phyloP scores from a whole-genome alignment of 2,329 filamentous ascomycete species.

The Colletotrichum shisoi region DNA sequence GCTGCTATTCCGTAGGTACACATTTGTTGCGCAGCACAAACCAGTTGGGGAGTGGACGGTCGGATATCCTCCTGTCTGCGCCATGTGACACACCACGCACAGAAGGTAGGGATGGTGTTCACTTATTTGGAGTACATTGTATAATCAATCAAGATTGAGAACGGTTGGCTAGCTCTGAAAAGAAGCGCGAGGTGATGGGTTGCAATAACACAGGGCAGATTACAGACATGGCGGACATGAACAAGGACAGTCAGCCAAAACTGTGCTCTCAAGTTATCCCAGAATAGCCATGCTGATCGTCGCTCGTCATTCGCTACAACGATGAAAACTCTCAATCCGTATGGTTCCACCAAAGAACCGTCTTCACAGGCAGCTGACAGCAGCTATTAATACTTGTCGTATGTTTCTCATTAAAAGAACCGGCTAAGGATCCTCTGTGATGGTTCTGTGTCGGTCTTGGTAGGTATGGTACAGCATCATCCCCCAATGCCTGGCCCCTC shows the following conservation, averaged over 20 bases:
- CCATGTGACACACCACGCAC: background rate
- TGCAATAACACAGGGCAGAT: no score
- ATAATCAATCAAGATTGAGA: no score
- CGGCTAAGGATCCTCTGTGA: constrained; percentile 31
- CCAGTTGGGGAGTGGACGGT: background rate
- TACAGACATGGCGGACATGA: no score
- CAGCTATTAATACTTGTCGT: constrained; percentile 31
- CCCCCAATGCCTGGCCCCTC: constrained; percentile 24
- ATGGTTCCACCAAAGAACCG: background rate
- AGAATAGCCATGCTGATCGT: no score
- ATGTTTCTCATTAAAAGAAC: constrained; percentile 38
- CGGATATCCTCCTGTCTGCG: background rate
- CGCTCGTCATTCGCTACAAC: background rate
- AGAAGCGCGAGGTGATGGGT: no score
- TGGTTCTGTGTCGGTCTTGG: constrained; percentile 31
- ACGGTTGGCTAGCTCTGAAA: no score
- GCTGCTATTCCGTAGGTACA: background rate
- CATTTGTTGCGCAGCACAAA: background rate
- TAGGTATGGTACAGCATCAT: constrained; percentile 39
- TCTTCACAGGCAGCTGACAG: background rate
- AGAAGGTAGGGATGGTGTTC: no score
- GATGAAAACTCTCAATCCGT: background rate
- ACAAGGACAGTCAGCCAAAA: no score
- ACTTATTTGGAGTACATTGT: no score
- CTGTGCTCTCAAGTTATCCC: no score